Base-by-base conservation (phyloP, 2,329 filamentous ascomycete species). In the Sporothrix phasma region DNA sequence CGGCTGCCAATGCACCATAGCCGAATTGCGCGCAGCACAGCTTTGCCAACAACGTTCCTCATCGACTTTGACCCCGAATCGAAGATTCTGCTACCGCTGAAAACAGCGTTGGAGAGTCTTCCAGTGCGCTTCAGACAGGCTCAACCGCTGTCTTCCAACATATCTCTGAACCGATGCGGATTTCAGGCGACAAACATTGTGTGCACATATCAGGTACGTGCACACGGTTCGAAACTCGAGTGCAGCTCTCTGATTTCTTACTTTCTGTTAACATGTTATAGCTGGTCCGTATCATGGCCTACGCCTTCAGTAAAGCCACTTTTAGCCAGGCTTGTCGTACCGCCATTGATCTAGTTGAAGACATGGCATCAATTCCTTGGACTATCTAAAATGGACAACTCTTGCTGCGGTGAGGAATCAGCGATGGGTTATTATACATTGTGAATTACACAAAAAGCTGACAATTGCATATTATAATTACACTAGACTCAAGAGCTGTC, bases 181-280 rank as follows among this genome's bases (percentile, higher is more conserved):
- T 65, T 65, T 26, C 64, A 65, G 26, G 64, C 34, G 15, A 53
- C 60, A 4, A 65, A 65, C 43, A 65, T 65, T 19, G 41, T 53
- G 6, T 65, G 64, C 34, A 65, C 64, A 5, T 61, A 54, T 26
- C 63, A 64, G 56, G 46, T 61, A 22, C n/a, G 43, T 34, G 39
- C 2, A 13, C 19, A 15, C 3, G 3, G n/a, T n/a, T n/a, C 26
- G 11, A 11, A 59, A n/a, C 2, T 19, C 3, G 11, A 5, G 39
- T 29, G 37, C 29, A 2, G 17, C 17, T 1, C 17, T 34, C 19
- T 19, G 15, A 13, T 3, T 19, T 26, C n/a, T 7, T 10, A 6
- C 34, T 43, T 3, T n/a, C 26, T 24, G 13, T 10, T 58, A 17
- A 58, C 39, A 41, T 11, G 11, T 4, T 5, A 8, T 6, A 58